Conservation (phyloP, 2,329 filamentous ascomycete species). For the Colletotrichum chlorophyti region DNA sequence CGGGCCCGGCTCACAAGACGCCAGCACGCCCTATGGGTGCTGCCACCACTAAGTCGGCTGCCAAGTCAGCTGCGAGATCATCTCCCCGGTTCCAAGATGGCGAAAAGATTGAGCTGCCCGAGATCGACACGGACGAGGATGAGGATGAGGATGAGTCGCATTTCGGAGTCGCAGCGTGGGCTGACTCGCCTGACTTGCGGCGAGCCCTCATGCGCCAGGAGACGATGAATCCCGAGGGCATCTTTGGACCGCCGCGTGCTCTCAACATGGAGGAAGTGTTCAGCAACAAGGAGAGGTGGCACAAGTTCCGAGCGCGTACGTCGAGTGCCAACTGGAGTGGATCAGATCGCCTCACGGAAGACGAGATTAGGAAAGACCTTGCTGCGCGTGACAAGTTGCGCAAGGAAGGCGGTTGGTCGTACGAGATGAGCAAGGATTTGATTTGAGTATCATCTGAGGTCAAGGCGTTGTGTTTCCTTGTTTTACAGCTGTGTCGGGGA, state of each 20-base stretch:
- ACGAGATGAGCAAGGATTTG: conserved; percentile 61
- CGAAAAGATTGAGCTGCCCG: conserved; percentile 89
- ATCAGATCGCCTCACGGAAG: conserved; percentile 82
- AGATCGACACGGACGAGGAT: conserved; percentile 93
- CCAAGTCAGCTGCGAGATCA: conserved; percentile 68
- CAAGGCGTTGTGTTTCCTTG: conserved; percentile 19
- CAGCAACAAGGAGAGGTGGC: conserved; percentile 81
- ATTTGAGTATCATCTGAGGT: conserved; percentile 36
- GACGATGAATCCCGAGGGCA: conserved; percentile 79
- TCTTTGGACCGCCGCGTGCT: conserved; percentile 89
- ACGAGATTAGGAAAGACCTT: conserved; percentile 82
- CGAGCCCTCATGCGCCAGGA: conserved; percentile 82
- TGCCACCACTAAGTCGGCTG: conserved; percentile 58
- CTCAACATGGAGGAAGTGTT: conserved; percentile 98
- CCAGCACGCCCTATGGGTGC: conserved; percentile 63
- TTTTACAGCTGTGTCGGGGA: conserved; percentile 24
- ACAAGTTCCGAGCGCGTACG: conserved; percentile 88
- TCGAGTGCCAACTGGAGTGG: conserved; percentile 95
- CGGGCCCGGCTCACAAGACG: conserved; percentile 69
- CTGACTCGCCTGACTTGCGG: conserved; percentile 83
- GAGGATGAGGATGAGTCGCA: conserved; percentile 65
- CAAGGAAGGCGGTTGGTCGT: conserved; percentile 86
- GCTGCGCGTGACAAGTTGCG: conserved; percentile 81
- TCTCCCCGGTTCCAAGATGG: conserved; percentile 89
- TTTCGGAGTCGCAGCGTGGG: conserved; percentile 76